Base-by-base conservation (phyloP, 192 early-diverging fungal species). In the Mortierella antarctica region DNA sequence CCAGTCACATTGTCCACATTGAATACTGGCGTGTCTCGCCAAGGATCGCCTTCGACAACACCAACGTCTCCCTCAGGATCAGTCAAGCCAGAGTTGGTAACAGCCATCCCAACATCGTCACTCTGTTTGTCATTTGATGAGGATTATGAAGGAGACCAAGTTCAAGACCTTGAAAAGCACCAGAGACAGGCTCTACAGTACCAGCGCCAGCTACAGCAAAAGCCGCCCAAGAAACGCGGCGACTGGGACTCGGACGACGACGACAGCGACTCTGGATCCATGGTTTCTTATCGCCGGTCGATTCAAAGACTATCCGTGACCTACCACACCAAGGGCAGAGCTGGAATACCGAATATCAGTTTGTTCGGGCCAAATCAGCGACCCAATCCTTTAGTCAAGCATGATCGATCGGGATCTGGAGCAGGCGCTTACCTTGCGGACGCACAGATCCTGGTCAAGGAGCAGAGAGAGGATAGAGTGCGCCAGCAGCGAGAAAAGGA, bases 191-290 rank as follows among this genome's bases (percentile, higher is more conserved):
- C 77, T 13, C 17, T 80, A 18, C 57, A 62, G 40, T 80, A 72
- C 23, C 77, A 80, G 48, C 57, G 67, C 51, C 62, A 63, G 44
- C 31, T 80, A 8, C 62, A 67, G 47, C 77, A 80, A 31, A 72
- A 66, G 13, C 77, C 77, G 9, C 70, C 77, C 1, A n/a, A 48
- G 7, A 60, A 67, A 39, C 58, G 67, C 23, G 77, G 57, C 21
- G 77, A 67, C 6, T 68, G 67, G 5, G 69, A 55, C 8, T 50
- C 62, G 13, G 69, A 71, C 49, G 77, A 80, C 12, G 77, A 80
- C 12, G 77, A 80, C 31, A 71, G 69, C 15, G 77, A 80, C n/a
- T 52, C 77, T 13, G 77, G 77, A 52, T 71, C 77, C 2, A 57
- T 80, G n/a, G 1, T 63, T 5, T 80, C 77, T 0, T 80, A 72